These are phyloP conservation scores for Exophiala bonariae DNA, from an alignment of 2,329 filamentous ascomycete genomes.

Conservation along the genomic window DNA sequence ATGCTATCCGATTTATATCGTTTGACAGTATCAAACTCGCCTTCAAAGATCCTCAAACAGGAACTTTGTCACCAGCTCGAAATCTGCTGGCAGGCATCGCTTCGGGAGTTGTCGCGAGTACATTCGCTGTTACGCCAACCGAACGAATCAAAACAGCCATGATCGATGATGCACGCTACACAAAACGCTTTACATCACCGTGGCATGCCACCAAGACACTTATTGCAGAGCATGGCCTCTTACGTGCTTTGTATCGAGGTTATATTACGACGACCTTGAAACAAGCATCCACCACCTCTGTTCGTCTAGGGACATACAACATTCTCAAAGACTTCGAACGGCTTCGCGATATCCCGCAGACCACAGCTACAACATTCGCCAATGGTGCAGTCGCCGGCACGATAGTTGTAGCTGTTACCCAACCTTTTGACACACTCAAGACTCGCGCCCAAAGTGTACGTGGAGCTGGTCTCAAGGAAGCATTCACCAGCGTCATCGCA, in stretches of 20 bases:
- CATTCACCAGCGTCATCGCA: slow-evolving; percentile 53
- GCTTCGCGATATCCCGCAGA: slow-evolving; percentile 49
- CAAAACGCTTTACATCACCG: slow-evolving; percentile 50
- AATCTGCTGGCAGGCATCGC: slow-evolving; percentile 66
- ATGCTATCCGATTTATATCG: slow-evolving; percentile 65
- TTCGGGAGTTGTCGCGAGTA: slow-evolving; percentile 61
- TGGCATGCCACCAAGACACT: slow-evolving; percentile 53
- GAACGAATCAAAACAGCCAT: slow-evolving; percentile 69
- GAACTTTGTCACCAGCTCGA: slow-evolving; percentile 54
- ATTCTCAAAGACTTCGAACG: slow-evolving; percentile 62
- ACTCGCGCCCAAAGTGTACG: slow-evolving; percentile 50
- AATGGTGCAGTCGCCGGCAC: slow-evolving; percentile 63
- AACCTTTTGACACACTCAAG: slow-evolving; percentile 47
- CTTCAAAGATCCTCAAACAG: slow-evolving; percentile 56
- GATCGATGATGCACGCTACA: slow-evolving; percentile 59
- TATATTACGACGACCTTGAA: slow-evolving; percentile 63
- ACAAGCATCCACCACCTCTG: slow-evolving; percentile 62
- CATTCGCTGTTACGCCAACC: slow-evolving; percentile 67
- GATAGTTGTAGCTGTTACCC: slow-evolving; percentile 43
- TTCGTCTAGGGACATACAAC: slow-evolving; percentile 64
- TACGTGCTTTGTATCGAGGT: slow-evolving; percentile 56
- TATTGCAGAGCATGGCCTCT: slow-evolving; percentile 53
- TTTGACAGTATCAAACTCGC: slow-evolving; percentile 62
- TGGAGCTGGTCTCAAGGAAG: slow-evolving; percentile 59
- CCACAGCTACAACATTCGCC: slow-evolving; percentile 57